Base-by-base conservation (phyloP, 2,329 filamentous ascomycete genomes). In the Fusarium piperis region DNA sequence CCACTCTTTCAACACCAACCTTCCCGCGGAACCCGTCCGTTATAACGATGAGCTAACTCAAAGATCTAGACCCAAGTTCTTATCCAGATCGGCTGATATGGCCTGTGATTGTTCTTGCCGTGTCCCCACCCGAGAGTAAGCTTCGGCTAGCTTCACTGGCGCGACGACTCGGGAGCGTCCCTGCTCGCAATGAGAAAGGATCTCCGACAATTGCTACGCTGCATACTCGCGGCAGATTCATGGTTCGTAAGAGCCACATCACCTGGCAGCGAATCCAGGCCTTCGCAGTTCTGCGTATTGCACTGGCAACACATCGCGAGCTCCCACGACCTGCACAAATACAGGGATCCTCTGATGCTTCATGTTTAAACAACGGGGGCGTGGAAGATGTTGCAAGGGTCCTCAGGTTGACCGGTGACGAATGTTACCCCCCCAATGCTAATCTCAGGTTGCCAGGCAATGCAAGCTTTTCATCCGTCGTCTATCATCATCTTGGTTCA, bases 141-240 rank as follows among this genome's bases (percentile, higher is more conserved):
- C 63, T 73, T 72, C 57, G 66, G 56, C 70, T 72, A 70, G 59
- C 23, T 59, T 59, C 52, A 56, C 53, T 59, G 53, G 67, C 28
- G 58, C 30, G 20, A 35, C 59, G 52, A 59, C 48, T 62, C 30
- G 39, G 48, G 48, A 62, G 26, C 32, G 41, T 66, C 44, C 33
- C 36, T 53, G 48, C 58, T 52, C 39, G n/a, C 44, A 56, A 36
- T 38, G 55, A 58, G 65, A 59, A 59, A 46, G 23, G 62, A 61
- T 51, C 41, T 39, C 46, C 48, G n/a, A 20, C 38, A 16, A 51
- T 23, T 38, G 16, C 32, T 36, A 26, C 33, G 30, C 13, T 59
- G 56, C 70, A 30, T 65, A 59, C 30, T 51, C 41, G 38, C 57
- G 48, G 39, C 55, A 30, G 41, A 26, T 20, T 44, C 35, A 30